A percentile compares a stretch with the other conserved stretches of the same genome.
These are phyloP conservation scores for Magnaporthiopsis rhizophila DNA, from an alignment of 2,329 filamentous ascomycete species.

Conservation along the genomic window DNA sequence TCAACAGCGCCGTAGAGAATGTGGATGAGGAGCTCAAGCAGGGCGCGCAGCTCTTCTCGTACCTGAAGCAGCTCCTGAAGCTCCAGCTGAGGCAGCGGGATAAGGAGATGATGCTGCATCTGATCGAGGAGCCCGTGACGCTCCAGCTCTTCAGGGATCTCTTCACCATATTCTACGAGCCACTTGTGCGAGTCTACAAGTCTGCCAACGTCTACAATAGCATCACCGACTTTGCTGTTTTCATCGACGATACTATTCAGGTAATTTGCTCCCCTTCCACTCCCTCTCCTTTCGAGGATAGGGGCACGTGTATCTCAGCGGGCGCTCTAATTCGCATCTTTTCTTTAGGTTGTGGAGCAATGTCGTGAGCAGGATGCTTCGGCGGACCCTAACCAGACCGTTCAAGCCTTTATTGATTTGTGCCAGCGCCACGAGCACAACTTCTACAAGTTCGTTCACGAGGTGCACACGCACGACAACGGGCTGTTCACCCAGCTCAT, in stretches of 20 bases:
- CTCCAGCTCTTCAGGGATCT: slow-evolving; percentile 92
- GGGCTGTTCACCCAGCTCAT: slow-evolving; percentile 93
- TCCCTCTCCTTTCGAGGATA: not conserved
- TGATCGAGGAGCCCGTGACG: slow-evolving; percentile 96
- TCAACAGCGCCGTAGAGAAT: slow-evolving; percentile 90
- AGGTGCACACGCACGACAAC: slow-evolving; percentile 94
- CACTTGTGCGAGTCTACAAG: slow-evolving; percentile 94
- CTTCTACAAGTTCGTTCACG: slow-evolving; percentile 98
- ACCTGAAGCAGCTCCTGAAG: slow-evolving; percentile 91
- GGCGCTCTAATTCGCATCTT: too few relatives aligned
- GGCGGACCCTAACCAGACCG: slow-evolving; percentile 94
- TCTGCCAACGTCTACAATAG: slow-evolving; percentile 97
- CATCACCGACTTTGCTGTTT: slow-evolving; percentile 90
- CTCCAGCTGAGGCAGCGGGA: slow-evolving; percentile 84
- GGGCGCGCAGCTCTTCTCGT: slow-evolving; percentile 85
- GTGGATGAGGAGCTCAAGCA: slow-evolving; percentile 81
- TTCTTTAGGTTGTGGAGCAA: slow-evolving; percentile 49
- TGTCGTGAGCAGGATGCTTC: slow-evolving; percentile 71
- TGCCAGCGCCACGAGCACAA: slow-evolving; percentile 92
- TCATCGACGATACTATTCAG: slow-evolving; percentile 86
- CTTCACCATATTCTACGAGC: slow-evolving; percentile 98
- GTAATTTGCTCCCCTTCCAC: slow-evolving; percentile 36
- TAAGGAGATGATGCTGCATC: slow-evolving; percentile 92
- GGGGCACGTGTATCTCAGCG: too few relatives aligned
- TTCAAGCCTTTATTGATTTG: slow-evolving; percentile 95